Evolutionary conservation across 2,329 filamentous ascomycete genomes (phyloP), one percentile per base, ranked within the genome.

Genomic region (Fusarium euwallaceae): DNA sequence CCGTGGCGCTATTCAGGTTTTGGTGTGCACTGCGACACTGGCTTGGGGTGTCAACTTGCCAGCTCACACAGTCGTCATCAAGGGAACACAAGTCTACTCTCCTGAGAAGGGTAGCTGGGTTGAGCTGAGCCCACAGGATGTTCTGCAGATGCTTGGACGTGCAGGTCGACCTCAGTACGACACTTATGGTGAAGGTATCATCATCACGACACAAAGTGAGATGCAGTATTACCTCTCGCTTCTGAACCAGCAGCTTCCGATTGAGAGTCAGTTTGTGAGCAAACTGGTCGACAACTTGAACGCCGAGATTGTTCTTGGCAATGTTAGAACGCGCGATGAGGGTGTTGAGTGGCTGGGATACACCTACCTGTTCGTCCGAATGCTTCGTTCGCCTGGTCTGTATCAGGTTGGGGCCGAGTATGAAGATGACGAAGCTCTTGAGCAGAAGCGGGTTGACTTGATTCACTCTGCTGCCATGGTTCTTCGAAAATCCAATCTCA

Each of bases 271-370:
- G 82, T 92, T 99, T 80, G 92, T 97, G 64, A 96, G 95, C 84
- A 95, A 94, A 79, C 86, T 99, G 60, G 95, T 97, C 2, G 97
- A 99, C 84, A 98, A 98, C 74, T 87, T 99, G 73, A 99, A 99
- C 78, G 97, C 97, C 4, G 97, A 99, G 81, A 89, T 99, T 79
- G 97, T 99, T 11, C 89, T 99, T 22, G 97, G 97, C 61, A 99
- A 98, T 79, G 91, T 99, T 29, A 92, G 96, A 66, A 95, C 88
- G 70, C 92, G 97, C 69, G 96, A 99, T 76, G 97, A 99, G 81
- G 97, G 94, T 77, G 97, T 99, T n/a, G 95, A 99, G 81, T 99
- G 97, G 97, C 90, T 99, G 37, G 96, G 97, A 14, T 99, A 99
- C 83, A 98, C 96, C 0, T 99, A 99, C 82, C 91, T 99, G 20